phyloP scores from a whole-genome alignment of 345 rosid species.

The Dovyalis caffra region DNA sequence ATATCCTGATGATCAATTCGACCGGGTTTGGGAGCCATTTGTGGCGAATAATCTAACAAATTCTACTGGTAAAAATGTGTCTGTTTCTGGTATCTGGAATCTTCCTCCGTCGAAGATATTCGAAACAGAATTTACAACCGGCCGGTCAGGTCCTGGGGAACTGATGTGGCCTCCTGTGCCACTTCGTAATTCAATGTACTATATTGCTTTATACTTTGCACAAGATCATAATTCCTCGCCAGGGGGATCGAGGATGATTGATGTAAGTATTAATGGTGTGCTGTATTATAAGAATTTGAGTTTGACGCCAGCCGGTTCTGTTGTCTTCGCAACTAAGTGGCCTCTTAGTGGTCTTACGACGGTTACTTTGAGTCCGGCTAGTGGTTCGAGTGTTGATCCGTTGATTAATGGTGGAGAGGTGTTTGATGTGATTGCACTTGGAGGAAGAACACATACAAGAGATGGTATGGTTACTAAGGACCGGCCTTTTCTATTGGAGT shows the following conservation, averaged over 20 bases:
- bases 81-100: slow-evolving; percentile 89
- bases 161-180: slow-evolving; percentile 66
- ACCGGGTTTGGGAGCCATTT: slow-evolving; percentile 78
- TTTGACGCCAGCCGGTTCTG: slow-evolving; percentile 56
- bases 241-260: slow-evolving; percentile 43
- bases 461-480: slow-evolving; percentile 56
- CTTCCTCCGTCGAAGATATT: slow-evolving; percentile 75
- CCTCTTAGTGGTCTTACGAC: slow-evolving; percentile 65
- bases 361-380: slow-evolving; percentile 50
- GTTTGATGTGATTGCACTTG: slow-evolving; percentile 50
- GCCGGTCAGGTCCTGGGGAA: slow-evolving; percentile 41
- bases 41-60: slow-evolving; percentile 23
- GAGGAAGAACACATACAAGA: slow-evolving; percentile 67
- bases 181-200: slow-evolving; percentile 43
- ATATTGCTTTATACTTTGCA: slow-evolving; percentile 81
- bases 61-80: slow-evolving; percentile 46
- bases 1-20: slow-evolving; percentile 77
- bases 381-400: slow-evolving; percentile 55
- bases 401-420: slow-evolving; percentile 80
- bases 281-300: slow-evolving; percentile 56
- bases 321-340: slow-evolving; percentile 61
- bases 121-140: slow-evolving; percentile 53
- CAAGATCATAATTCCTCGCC: slow-evolving; percentile 42
- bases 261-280: slow-evolving; percentile 57
- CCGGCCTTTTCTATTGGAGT: neutral